Percentiles rank a stretch among this genome's conserved stretches.
Evolutionary conservation across 2,329 filamentous ascomycete species (phyloP).

Genomic region (Trichoderma sp.): DNA sequence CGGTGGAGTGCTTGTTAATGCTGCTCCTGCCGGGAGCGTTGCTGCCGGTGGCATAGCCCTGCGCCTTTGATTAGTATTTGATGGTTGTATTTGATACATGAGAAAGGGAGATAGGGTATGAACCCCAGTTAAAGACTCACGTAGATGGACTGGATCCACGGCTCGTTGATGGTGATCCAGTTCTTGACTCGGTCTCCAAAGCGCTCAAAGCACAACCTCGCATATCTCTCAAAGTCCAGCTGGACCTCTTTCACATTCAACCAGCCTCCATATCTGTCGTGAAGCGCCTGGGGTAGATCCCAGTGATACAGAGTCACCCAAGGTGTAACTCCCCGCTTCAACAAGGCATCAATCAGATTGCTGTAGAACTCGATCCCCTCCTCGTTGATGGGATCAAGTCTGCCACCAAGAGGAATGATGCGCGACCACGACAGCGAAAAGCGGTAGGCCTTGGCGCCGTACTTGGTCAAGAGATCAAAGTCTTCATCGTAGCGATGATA

Average conservation of each 20-base stretch:
- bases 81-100: neutral
- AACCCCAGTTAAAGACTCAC: slow-evolving; percentile 22
- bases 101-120: neutral
- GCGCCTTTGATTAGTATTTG: neutral
- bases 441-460: slow-evolving; percentile 59
- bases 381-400: slow-evolving; percentile 61
- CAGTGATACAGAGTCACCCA: slow-evolving; percentile 65
- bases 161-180: slow-evolving; percentile 44
- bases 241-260: slow-evolving; percentile 33
- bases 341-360: slow-evolving; percentile 57
- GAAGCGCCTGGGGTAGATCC: slow-evolving; percentile 46
- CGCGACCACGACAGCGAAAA: slow-evolving; percentile 67
- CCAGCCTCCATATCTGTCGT: slow-evolving; percentile 39
- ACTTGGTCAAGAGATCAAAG: slow-evolving; percentile 56
- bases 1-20: slow-evolving; percentile 23
- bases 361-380: slow-evolving; percentile 60
- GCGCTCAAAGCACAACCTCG: slow-evolving; percentile 36
- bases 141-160: slow-evolving; percentile 39
- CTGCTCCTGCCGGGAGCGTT: slow-evolving; percentile 35
- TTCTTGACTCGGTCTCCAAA: slow-evolving; percentile 42
- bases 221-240: slow-evolving; percentile 38
- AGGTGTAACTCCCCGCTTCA: slow-evolving; percentile 56
- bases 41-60: slow-evolving; percentile 36
- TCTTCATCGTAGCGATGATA: slow-evolving; percentile 50
- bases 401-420: slow-evolving; percentile 62